A percentile compares a stretch with the other conserved stretches of the same genome.
Conservation (phyloP, 2,329 filamentous ascomycete species). For the Beauveria pseudobassiana region DNA sequence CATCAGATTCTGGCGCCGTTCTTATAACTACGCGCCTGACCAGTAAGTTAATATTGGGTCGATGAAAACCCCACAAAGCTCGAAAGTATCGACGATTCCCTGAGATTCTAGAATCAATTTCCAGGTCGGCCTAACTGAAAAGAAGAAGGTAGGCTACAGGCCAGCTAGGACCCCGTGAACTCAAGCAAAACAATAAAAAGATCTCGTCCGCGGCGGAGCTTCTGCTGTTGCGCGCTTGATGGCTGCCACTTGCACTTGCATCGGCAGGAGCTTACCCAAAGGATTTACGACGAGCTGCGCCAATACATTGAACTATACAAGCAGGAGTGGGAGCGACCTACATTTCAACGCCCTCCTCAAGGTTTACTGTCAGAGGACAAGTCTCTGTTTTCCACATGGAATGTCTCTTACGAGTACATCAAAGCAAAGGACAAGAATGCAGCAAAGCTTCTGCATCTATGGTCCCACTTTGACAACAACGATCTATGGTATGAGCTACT, state of each 20-base stretch:
- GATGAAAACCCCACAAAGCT: no score
- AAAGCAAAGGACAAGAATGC: constrained; percentile 19
- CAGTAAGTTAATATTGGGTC: constrained; percentile 14
- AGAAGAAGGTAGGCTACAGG: constrained; percentile 15
- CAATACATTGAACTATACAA: constrained; percentile 34
- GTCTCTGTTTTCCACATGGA: constrained; percentile 29
- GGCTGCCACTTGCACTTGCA: constrained; percentile 38
- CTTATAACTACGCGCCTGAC: constrained; percentile 32
- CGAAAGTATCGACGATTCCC: constrained; percentile 22
- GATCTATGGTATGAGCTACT: constrained; percentile 40
- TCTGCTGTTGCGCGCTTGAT: constrained; percentile 15
- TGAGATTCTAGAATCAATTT: constrained; percentile 23
- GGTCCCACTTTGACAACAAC: constrained; percentile 34
- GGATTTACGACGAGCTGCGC: constrained; percentile 25
- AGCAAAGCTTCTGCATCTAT: constrained; percentile 31
- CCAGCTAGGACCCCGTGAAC: constrained; percentile 16
- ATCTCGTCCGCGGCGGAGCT: constrained; percentile 20
- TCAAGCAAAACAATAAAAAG: constrained; percentile 17
- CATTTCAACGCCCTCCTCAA: constrained; percentile 22
- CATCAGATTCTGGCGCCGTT: constrained; percentile 31
- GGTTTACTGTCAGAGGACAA: constrained; percentile 23
- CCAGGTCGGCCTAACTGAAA: constrained; percentile 13
- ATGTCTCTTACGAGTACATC: constrained; percentile 30
- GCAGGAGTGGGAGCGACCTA: constrained; percentile 28
- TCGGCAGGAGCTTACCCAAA: constrained; percentile 35